phyloP scores from a whole-genome alignment of 768 basidiomycete genomes.

The Termitomyces sp. region DNA sequence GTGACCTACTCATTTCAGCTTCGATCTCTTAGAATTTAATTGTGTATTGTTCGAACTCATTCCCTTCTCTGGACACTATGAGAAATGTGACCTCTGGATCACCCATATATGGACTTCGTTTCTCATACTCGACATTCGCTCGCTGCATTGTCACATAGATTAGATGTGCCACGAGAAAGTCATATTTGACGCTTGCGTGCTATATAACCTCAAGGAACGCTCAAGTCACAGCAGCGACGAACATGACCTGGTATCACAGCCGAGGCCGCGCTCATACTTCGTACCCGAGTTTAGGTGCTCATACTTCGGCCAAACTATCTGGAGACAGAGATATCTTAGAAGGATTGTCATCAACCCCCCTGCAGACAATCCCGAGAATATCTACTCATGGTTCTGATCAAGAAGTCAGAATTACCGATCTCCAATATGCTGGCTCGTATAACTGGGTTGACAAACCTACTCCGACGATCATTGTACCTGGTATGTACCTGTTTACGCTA shows the following conservation, averaged over 20 bases:
- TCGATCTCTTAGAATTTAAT: not conserved
- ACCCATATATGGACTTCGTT: not conserved
- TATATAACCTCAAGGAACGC: not conserved
- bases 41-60: not conserved
- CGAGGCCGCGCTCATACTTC: not conserved
- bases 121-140: not conserved
- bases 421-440: conserved; percentile 43
- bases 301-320: not conserved
- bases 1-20: not conserved
- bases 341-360: conserved; percentile 22
- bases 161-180: not conserved
- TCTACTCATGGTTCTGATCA: conserved; percentile 15
- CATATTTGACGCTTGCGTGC: not conserved
- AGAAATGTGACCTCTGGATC: not conserved
- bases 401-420: conserved; percentile 30
- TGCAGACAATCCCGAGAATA: conserved; percentile 23
- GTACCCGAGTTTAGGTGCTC: not conserved
- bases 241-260: not conserved
- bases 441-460: conserved; percentile 39
- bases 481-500: conserved; percentile 20
- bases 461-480: conserved; percentile 51
- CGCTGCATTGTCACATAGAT: not conserved
- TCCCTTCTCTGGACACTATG: not conserved
- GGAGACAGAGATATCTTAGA: conserved; percentile 30
- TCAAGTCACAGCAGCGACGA: not conserved